phyloP scores from a whole-genome alignment of 2,329 filamentous ascomycete genomes.

The Aspergillus fijiensis region DNA sequence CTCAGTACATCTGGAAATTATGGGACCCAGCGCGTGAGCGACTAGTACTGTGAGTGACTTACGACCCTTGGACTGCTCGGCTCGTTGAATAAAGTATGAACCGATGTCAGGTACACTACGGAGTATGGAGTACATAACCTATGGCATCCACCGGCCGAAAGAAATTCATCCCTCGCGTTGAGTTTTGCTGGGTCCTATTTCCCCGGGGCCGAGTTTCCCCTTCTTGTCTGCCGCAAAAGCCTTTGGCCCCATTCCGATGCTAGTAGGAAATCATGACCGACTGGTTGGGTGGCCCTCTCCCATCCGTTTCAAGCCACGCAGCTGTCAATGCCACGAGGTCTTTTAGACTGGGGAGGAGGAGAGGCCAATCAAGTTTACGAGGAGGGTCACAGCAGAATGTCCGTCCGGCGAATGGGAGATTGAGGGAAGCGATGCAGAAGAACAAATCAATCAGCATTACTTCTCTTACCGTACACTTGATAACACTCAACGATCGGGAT shows the following conservation, averaged over 20 bases:
- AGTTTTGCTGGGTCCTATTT: too few species aligned
- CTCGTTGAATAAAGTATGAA: too few species aligned
- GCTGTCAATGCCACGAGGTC: background rate
- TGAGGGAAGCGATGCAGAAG: background rate
- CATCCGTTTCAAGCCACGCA: background rate
- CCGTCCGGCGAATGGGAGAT: background rate
- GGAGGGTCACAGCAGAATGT: too few species aligned
- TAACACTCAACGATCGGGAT: background rate
- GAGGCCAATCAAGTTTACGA: too few species aligned
- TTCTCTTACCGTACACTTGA: background rate
- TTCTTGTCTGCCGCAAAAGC: background rate
- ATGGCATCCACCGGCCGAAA: too few species aligned
- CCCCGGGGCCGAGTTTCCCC: background rate
- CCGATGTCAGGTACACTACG: too few species aligned
- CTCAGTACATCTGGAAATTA: too few species aligned
- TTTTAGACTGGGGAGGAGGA: background rate
- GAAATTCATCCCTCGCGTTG: too few species aligned
- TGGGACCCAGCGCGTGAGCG: too few species aligned
- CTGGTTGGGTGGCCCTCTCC: background rate
- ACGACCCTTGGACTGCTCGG: too few species aligned
- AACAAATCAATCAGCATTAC: background rate
- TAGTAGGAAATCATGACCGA: background rate
- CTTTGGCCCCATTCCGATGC: background rate
- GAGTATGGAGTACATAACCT: too few species aligned
- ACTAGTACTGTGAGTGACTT: too few species aligned